Percentiles rank a stretch among this genome's conserved stretches.
phyloP scores from a whole-genome alignment of 139 green algal species.

The Micromonas pusilla region DNA sequence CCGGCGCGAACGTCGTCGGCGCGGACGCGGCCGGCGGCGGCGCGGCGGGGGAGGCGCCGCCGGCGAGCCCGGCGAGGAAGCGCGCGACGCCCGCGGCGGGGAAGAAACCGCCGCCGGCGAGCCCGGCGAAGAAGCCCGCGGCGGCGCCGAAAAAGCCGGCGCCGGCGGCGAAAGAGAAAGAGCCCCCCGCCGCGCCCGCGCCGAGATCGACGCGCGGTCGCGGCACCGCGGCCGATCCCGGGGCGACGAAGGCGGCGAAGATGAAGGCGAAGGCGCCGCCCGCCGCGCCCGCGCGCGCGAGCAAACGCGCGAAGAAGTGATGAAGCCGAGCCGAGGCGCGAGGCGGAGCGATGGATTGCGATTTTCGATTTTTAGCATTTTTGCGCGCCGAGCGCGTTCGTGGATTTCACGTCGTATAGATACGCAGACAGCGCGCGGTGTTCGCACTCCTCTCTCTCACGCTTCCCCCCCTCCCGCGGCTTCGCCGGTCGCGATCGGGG shows the following conservation, averaged over 20 bases:
- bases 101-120: neutral
- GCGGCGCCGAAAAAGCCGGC: neutral
- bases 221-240: neutral
- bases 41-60: no score
- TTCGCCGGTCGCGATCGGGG: no score
- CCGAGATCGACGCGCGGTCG: no score
- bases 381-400: neutral
- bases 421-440: neutral
- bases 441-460: neutral
- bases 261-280: neutral
- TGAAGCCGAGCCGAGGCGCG: neutral
- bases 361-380: neutral
- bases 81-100: neutral
- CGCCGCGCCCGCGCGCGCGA: neutral
- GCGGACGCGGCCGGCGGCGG: no score
- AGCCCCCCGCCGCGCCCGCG: neutral
- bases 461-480: neutral
- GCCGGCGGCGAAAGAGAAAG: neutral
- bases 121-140: neutral
- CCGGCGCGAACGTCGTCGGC: neutral
- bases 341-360: neutral
- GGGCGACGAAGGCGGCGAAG: neutral
- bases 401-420: neutral
- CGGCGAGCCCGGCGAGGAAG: neutral
- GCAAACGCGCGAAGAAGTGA: neutral